phyloP scores from a whole-genome alignment of 306 rosid genomes.

The Cicer cuneatum region DNA sequence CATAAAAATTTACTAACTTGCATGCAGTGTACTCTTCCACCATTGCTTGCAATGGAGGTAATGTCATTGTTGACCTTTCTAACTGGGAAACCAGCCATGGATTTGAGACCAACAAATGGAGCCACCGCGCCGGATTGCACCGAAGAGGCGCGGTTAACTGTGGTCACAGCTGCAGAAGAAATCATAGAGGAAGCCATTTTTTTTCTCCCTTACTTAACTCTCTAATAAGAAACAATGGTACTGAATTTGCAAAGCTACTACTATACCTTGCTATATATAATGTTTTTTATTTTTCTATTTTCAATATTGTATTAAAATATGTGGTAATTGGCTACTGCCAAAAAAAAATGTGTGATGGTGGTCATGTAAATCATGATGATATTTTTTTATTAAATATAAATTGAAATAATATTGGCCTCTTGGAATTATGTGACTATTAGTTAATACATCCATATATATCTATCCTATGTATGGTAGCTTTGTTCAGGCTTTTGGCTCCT shows the following conservation, averaged over 20 bases:
- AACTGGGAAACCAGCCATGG: constrained; percentile 58
- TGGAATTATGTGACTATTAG: no score
- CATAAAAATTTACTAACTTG: no score
- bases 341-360: no score
- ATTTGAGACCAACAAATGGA: constrained; percentile 75
- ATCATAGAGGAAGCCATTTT: constrained; percentile 69
- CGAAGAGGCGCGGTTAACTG: constrained; percentile 53
- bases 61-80: constrained; percentile 67
- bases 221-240: not conserved
- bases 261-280: constrained; percentile 46
- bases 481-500: no score
- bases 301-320: not conserved
- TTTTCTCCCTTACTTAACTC: constrained; percentile 20
- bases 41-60: constrained; percentile 67
- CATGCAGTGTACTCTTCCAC: constrained; percentile 79
- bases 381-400: no score
- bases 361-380: no score
- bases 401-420: no score
- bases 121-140: constrained; percentile 65
- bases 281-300: constrained; percentile 2
- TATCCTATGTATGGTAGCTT: no score
- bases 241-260: constrained; percentile 13
- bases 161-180: constrained; percentile 56
- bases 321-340: not conserved
- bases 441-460: no score